Percentiles rank a stretch among this genome's conserved stretches.
Evolutionary conservation across 352 stramenopile species (phyloP).

Genomic region (Lagenidium giganteum): DNA sequence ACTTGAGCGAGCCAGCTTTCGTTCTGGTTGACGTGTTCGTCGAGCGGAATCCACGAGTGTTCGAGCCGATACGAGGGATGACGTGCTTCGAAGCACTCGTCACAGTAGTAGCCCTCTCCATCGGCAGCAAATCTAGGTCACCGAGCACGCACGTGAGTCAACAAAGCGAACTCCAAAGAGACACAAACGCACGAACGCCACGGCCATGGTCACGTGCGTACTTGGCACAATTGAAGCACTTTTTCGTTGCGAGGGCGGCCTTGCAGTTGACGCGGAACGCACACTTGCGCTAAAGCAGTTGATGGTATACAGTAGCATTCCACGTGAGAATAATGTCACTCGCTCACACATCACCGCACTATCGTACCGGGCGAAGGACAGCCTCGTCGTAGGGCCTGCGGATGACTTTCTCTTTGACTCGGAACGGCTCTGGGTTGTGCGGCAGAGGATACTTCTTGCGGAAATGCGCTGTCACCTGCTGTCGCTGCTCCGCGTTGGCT

Average conservation of each 20-base stretch:
- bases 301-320: too few relatives aligned
- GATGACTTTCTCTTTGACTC: too few relatives aligned
- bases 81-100: conserved; percentile 48
- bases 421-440: too few relatives aligned
- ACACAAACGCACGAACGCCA: neutral
- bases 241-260: conserved; percentile 39
- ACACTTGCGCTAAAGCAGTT: conserved; percentile 18
- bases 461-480: conserved; percentile 37
- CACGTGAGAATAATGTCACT: too few relatives aligned
- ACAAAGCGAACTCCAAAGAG: conserved; percentile 6
- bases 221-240: conserved; percentile 67
- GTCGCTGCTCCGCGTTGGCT: conserved; percentile 13
- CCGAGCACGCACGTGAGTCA: conserved; percentile 30
- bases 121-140: too few relatives aligned
- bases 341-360: too few relatives aligned
- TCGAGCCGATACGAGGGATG: conserved; percentile 48
- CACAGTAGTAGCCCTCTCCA: conserved; percentile 68
- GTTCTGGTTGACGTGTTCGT: conserved; percentile 52
- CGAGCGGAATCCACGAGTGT: conserved; percentile 43
- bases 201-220: conserved; percentile 12
- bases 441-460: conserved; percentile 12
- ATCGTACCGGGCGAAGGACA: too few relatives aligned
- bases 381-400: too few relatives aligned
- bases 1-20: conserved; percentile 61
- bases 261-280: conserved; percentile 50